Evolutionary conservation across 1,139 yeast genomes (phyloP).

Genomic region (Ogataea hybrid): DNA sequence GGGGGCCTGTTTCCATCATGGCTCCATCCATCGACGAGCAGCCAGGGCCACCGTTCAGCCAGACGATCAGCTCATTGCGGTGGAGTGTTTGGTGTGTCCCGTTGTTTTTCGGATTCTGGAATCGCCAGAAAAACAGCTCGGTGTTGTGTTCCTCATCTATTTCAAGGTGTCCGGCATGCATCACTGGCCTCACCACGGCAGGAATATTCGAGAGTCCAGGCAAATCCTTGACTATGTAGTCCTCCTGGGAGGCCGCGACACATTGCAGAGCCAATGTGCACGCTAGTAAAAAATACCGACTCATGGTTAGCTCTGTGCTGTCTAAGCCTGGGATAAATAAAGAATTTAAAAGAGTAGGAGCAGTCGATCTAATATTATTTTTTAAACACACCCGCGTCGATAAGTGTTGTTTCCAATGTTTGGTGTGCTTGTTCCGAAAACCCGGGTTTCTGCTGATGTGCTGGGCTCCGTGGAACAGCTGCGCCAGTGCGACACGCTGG

Average conservation of each 20-base stretch:
- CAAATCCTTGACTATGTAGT: conserved; percentile 15
- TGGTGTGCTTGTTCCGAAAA: conserved; percentile 9
- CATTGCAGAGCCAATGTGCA: background rate
- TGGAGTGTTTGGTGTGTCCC: conserved; percentile 3
- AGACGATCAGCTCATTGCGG: conserved; percentile 48
- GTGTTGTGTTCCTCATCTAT: conserved; percentile 53
- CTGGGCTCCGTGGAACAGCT: conserved; percentile 4
- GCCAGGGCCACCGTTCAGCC: conserved; percentile 98
- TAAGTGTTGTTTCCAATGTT: conserved; percentile 2
- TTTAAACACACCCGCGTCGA: background rate
- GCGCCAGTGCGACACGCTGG: conserved; percentile 2
- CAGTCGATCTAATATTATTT: conserved; percentile 1
- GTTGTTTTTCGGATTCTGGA: conserved; percentile 31
- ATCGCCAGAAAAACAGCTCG: conserved; percentile 82
- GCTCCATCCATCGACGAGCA: conserved; percentile 99
- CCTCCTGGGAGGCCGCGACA: background rate
- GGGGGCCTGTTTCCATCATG: conserved; percentile 88
- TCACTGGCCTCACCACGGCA: conserved; percentile 37
- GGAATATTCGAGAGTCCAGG: conserved; percentile 22
- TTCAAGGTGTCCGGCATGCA: conserved; percentile 73
- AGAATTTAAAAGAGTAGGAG: conserved; percentile 1
- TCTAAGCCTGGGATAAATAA: conserved; percentile 7
- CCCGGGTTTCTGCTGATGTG: background rate
- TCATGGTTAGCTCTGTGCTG: background rate
- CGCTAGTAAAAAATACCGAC: background rate